Evolutionary conservation across 306 rosid species (phyloP).

Genomic region (Fagus sylvatica): DNA sequence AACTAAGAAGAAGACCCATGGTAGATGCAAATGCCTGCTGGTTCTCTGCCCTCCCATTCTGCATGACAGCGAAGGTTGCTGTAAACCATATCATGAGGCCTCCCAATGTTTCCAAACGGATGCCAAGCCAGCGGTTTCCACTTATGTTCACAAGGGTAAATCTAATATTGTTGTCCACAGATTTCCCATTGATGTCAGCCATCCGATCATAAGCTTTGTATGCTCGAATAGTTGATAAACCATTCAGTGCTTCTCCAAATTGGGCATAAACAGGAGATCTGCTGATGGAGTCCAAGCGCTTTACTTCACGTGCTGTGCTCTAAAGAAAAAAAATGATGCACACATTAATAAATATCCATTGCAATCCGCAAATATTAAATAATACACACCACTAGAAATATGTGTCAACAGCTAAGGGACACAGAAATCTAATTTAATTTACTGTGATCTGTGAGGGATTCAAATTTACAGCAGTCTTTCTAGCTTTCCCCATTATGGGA

Average conservation of each 20-base stretch:
- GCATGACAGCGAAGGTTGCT: conserved; percentile 85
- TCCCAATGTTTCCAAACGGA: conserved; percentile 75
- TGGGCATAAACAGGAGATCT: conserved; percentile 98
- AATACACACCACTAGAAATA: neutral
- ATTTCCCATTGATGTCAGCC: conserved; percentile 83
- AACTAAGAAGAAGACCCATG: conserved; percentile 93
- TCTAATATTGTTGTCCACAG: conserved; percentile 80
- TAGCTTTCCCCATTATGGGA: neutral
- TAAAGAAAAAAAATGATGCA: conserved; percentile 27
- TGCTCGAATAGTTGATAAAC: conserved; percentile 81
- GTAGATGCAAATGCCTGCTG: conserved; percentile 64
- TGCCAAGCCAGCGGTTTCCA: conserved; percentile 68
- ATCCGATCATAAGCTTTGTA: conserved; percentile 91
- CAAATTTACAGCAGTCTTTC: neutral
- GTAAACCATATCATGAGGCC: conserved; percentile 88
- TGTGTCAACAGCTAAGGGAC: neutral
- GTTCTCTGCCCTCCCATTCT: conserved; percentile 63
- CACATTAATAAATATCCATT: conserved; percentile 1
- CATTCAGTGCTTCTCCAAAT: conserved; percentile 93
- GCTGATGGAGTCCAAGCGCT: conserved; percentile 87
- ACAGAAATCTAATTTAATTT: neutral
- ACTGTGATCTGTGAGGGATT: neutral
- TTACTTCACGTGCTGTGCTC: conserved; percentile 95
- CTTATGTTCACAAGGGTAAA: conserved; percentile 60
- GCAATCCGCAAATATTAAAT: neutral